phyloP scores from a whole-genome alignment of 345 rosid species.

The Syzygium jambos region DNA sequence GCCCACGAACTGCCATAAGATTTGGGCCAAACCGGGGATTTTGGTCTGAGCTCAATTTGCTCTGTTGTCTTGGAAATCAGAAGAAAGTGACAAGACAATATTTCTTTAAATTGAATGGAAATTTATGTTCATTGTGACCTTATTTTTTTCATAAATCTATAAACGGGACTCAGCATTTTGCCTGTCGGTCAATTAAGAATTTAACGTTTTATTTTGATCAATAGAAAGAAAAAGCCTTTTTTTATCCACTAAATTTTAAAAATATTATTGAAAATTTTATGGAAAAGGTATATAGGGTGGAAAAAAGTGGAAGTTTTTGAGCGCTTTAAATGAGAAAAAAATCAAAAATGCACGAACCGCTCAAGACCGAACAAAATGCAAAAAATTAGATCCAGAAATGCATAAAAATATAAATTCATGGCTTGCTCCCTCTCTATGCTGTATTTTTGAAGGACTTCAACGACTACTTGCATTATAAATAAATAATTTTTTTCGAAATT shows the following conservation, averaged over 20 bases:
- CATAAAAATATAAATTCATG: background rate
- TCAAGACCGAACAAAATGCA: background rate
- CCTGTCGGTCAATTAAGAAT: too few species aligned
- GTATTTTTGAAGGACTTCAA: background rate
- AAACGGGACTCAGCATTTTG: too few species aligned
- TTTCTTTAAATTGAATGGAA: background rate
- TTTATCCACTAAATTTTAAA: too few species aligned
- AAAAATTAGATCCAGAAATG: too few species aligned
- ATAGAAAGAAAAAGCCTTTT: too few species aligned
- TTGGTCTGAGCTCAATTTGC: background rate
- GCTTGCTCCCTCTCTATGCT: background rate
- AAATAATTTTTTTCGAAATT: too few species aligned
- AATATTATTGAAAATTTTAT: background rate
- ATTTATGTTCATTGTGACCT: too few species aligned
- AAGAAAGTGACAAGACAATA: too few species aligned
- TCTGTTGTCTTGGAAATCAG: background rate
- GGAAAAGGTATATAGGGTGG: background rate
- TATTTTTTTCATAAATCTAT: too few species aligned
- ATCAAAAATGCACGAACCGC: too few species aligned
- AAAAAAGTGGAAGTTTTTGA: background rate
- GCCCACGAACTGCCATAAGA: background rate
- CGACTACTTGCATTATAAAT: background rate
- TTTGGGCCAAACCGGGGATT: background rate
- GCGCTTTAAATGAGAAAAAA: background rate
- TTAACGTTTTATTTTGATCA: too few species aligned